These are phyloP conservation scores for Camellia lanceoleosa DNA, from an alignment of 148 eudicot genomes.

Conservation along the genomic window DNA sequence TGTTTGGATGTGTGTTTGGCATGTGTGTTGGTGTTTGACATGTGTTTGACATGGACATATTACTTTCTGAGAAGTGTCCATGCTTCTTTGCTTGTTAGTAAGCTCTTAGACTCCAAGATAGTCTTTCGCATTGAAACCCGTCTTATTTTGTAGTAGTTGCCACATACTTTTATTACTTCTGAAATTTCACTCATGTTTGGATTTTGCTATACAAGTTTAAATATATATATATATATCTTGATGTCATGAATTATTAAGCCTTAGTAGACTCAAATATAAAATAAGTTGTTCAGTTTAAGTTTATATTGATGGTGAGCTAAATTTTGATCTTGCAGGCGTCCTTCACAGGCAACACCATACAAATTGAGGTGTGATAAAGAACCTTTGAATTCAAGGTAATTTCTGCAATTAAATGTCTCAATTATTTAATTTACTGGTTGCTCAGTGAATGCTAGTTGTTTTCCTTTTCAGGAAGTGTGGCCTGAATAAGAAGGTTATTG, in stretches of 20 bases:
- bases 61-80: no score
- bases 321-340: conserved; percentile 55
- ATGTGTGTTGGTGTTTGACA: no score
- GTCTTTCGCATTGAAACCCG: not conserved
- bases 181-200: not conserved
- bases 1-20: no score
- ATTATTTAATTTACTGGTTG: conserved; percentile 4
- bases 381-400: conserved; percentile 81
- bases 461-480: not conserved
- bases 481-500: not conserved
- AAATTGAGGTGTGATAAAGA: conserved; percentile 92
- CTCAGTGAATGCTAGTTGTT: not conserved
- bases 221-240: not conserved
- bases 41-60: no score
- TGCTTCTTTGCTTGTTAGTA: no score
- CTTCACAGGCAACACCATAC: conserved; percentile 51
- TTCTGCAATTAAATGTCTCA: conserved; percentile 1
- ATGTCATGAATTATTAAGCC: not conserved
- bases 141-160: not conserved
- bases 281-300: not conserved
- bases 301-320: not conserved
- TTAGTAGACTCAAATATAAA: not conserved
- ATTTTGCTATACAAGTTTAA: not conserved
- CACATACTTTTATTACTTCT: not conserved
- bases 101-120: not conserved